Percentiles rank a stretch among this genome's conserved stretches.
These are phyloP conservation scores for Tilletiaria anomala DNA, from an alignment of 1,284 basidiomycete species.

Conservation along the genomic window DNA sequence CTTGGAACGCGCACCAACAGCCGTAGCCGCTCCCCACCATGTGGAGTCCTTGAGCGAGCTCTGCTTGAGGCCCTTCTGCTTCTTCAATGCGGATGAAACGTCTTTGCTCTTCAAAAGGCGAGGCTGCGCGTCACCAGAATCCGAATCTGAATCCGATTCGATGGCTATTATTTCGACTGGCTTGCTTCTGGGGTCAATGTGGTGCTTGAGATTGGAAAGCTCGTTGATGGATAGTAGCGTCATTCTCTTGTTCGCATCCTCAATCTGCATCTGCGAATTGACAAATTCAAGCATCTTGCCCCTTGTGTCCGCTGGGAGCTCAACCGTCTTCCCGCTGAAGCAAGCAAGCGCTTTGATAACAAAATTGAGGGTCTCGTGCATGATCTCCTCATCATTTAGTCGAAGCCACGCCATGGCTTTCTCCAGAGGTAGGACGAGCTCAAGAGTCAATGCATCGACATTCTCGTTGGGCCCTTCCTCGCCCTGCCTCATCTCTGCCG, in stretches of 20 bases:
- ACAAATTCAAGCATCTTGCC: conserved; percentile 26
- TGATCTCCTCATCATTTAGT: conserved; percentile 36
- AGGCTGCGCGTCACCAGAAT: too few relatives aligned
- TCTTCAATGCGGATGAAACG: too few relatives aligned
- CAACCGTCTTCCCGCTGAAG: conserved; percentile 13
- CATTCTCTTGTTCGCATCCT: conserved; percentile 12
- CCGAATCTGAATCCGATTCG: too few relatives aligned
- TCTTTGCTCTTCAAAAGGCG: too few relatives aligned
- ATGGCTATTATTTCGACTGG: too few relatives aligned
- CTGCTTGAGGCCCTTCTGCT: too few relatives aligned
- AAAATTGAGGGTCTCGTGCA: conserved; percentile 27
- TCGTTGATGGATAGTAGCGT: conserved; percentile 24
- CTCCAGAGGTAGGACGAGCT: conserved; percentile 16
- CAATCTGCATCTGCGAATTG: conserved; percentile 24
- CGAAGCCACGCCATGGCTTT: conserved; percentile 30
- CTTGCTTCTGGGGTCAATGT: too few relatives aligned
- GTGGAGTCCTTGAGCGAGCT: too few relatives aligned
- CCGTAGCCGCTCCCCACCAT: too few relatives aligned
- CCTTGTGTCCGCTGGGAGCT: conserved; percentile 14
- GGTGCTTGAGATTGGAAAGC: conserved; percentile 22
- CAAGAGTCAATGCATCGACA: conserved; percentile 13
- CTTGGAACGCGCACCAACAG: too few relatives aligned
- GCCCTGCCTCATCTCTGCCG: conserved; percentile 3
- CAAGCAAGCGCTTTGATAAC: conserved; percentile 18
- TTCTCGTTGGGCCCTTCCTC: conserved; percentile 12